Base-by-base conservation (phyloP, 352 stramenopile species). In the Hyaloperonospora brassicae region DNA sequence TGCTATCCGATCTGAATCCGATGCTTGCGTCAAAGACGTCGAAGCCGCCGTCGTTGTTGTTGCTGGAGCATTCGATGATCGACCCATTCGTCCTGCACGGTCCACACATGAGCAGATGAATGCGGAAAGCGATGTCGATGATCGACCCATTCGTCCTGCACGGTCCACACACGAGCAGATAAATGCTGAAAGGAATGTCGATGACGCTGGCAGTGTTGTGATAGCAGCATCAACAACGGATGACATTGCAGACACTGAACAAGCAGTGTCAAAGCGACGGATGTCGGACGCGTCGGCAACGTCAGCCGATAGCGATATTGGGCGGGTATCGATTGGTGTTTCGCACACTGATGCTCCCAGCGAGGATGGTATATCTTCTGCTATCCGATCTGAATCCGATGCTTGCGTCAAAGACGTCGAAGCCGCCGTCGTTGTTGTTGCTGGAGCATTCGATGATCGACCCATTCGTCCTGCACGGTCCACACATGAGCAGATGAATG, bases 401-500 rank as follows among this genome's bases (percentile, higher is more conserved):
- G 24, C 42, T 17, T 21, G 6, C 17, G 23, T 6, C 5, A 8
- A 50, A 3, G 14, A 10, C 22, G 38, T 47, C 23, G 47, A 34
- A 7, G 9, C 35, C 21, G 10, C 45, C 36, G 31, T 11, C 35
- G 41, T 7, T 34, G 9, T 11, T 43, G 41, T 7, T 34, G 9
- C 35, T 30, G 24, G 39, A 47, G 3, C 31, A 17, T 64, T 25
- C 34, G 52, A 60, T 42, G 56, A 69, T 22, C 57, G 43, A 31
- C 61, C 52, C 0, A 59, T 65, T 51, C 30, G 48, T 31, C 44
- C 55, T 14, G 48, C 41, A 11, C 17, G 1, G n/a, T 22, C 31
- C n/a, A 48, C 40, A 42, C 22, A 35, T 22, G 34, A 25, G 21
- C 17, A 41, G 22, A 30, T 17, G 0, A 4, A 8, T 34, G 4